Evolutionary conservation across 2,329 filamentous ascomycete species (phyloP).

Genomic region (Tolypocladium ovalisporum): DNA sequence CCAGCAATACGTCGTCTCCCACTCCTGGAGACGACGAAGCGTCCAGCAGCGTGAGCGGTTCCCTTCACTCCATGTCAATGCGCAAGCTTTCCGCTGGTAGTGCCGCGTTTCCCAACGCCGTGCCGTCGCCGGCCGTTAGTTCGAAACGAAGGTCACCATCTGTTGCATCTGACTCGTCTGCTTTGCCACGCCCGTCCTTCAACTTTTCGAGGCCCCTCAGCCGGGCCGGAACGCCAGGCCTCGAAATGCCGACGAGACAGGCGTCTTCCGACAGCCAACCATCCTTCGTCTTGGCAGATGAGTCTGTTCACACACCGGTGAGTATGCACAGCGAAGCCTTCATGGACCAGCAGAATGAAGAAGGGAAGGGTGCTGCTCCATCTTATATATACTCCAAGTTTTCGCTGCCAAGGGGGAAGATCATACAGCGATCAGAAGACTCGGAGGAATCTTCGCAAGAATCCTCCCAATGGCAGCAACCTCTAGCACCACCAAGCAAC

Average conservation of each 20-base stretch:
- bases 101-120: conserved; percentile 30
- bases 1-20: conserved; percentile 52
- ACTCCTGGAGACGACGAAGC: conserved; percentile 64
- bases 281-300: conserved; percentile 52
- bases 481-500: conserved; percentile 27
- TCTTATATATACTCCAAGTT: conserved; percentile 87
- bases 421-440: conserved; percentile 56
- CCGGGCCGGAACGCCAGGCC: conserved; percentile 49
- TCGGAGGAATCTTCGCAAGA: conserved; percentile 40
- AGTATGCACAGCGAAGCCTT: conserved; percentile 65
- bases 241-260: conserved; percentile 50
- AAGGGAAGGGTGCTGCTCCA: conserved; percentile 40
- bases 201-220: conserved; percentile 93
- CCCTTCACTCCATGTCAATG: conserved; percentile 52
- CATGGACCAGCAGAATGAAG: conserved; percentile 37
- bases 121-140: conserved; percentile 46
- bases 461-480: conserved; percentile 56
- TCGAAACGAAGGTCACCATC: conserved; percentile 71
- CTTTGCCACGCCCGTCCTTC: conserved; percentile 63
- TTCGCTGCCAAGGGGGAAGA: conserved; percentile 70
- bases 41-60: conserved; percentile 38
- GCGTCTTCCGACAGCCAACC: conserved; percentile 57
- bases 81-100: conserved; percentile 70
- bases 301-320: conserved; percentile 56
- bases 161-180: conserved; percentile 69